Evolutionary conservation across 306 rosid species (phyloP).

Genomic region (Leucaena leucocephala): DNA sequence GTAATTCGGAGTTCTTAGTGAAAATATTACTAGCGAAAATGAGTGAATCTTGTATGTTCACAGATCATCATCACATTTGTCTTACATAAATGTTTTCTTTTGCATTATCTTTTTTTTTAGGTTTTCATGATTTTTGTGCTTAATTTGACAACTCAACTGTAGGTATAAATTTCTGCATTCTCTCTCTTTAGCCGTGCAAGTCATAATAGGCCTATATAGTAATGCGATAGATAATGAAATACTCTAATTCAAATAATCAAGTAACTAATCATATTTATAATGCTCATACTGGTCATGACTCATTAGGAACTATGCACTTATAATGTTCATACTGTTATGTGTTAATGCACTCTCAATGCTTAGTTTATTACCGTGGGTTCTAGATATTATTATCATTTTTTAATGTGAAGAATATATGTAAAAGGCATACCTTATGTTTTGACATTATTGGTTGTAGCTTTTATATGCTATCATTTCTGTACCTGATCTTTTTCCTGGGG

Average conservation of each 20-base stretch:
- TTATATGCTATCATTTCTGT: conserved; percentile 29
- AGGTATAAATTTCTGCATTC: not conserved
- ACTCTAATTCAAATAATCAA: not conserved
- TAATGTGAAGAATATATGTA: not conserved
- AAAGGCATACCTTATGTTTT: conserved; percentile 3
- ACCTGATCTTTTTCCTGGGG: conserved; percentile 25
- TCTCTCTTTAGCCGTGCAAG: not conserved
- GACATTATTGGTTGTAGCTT: conserved; percentile 15
- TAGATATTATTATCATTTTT: conserved; percentile 1
- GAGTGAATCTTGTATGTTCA: not conserved
- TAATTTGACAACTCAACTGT: not conserved
- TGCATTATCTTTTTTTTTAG: not conserved
- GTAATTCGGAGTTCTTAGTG: not conserved
- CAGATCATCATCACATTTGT: not conserved
- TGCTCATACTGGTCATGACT: not conserved
- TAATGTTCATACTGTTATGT: not conserved
- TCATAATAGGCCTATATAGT: not conserved
- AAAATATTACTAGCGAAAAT: not conserved
- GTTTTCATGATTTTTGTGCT: conserved; percentile 16
- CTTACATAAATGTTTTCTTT: conserved; percentile 11
- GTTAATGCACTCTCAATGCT: not conserved
- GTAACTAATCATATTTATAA: not conserved
- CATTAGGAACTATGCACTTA: not conserved
- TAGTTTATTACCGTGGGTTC: not conserved
- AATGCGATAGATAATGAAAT: not conserved